These are phyloP conservation scores for Circinella minor DNA, from an alignment of 371 early-diverging fungal genomes.

Conservation along the genomic window DNA sequence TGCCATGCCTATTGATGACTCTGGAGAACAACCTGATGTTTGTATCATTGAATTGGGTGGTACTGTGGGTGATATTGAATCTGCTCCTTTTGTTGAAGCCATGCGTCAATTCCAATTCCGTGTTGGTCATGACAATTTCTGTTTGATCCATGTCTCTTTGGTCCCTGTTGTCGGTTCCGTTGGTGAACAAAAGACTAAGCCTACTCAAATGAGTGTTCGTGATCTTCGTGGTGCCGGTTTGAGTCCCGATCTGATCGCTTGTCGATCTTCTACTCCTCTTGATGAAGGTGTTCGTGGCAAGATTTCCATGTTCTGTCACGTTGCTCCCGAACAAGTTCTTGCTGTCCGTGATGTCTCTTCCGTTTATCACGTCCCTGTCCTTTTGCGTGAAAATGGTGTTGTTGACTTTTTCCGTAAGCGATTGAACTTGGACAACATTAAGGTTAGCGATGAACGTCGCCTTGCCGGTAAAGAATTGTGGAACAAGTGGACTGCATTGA, in stretches of 20 bases:
- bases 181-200: conserved; percentile 99
- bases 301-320: conserved; percentile 99
- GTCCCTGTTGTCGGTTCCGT: conserved; percentile 97
- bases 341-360: conserved; percentile 96
- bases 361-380: conserved; percentile 96
- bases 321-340: conserved; percentile 86
- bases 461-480: conserved; percentile 69
- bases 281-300: conserved; percentile 86
- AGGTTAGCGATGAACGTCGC: conserved; percentile 54
- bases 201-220: conserved; percentile 95
- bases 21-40: conserved; percentile 91
- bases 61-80: conserved; percentile 99
- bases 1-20: conserved; percentile 82
- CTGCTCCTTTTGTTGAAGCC: conserved; percentile 98
- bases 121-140: conserved; percentile 97
- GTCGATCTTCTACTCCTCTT: conserved; percentile 86
- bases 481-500: conserved; percentile 86
- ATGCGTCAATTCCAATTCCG: conserved; percentile 99
- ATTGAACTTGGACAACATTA: conserved; percentile 72
- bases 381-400: conserved; percentile 87
- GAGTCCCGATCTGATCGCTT: conserved; percentile 97
- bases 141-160: conserved; percentile 96
- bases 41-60: conserved; percentile 99
- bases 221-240: conserved; percentile 96
- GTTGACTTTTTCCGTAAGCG: conserved; percentile 82